phyloP scores from a whole-genome alignment of 2,329 filamentous ascomycete genomes.

The Nothopassalora personata region DNA sequence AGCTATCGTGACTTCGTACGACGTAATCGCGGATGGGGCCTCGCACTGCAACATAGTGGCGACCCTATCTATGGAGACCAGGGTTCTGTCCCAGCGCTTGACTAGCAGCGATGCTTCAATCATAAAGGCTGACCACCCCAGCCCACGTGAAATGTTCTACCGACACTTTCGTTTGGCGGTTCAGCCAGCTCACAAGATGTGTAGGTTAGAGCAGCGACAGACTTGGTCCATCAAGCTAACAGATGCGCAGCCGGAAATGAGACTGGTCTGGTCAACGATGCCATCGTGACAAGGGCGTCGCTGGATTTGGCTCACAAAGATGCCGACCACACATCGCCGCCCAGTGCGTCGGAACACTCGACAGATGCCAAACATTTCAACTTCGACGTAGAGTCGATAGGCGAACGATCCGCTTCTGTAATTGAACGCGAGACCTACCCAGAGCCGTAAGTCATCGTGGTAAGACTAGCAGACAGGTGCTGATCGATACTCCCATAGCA shows the following conservation, averaged over 20 bases:
- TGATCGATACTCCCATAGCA: constrained; percentile 19
- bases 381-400: constrained; percentile 21
- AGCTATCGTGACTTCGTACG: neutral
- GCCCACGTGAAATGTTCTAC: neutral
- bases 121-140: neutral
- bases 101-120: neutral
- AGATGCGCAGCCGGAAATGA: neutral
- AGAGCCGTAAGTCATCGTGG: constrained; percentile 24
- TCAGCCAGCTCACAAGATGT: neutral
- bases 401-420: constrained; percentile 17
- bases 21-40: neutral
- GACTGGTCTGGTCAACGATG: constrained; percentile 39
- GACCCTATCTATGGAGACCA: neutral
- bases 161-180: too few relatives aligned
- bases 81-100: neutral
- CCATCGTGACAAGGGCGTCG: constrained; percentile 31
- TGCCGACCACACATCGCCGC: constrained; percentile 14
- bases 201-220: neutral
- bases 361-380: constrained; percentile 13
- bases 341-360: constrained; percentile 12
- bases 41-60: neutral
- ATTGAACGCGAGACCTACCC: constrained; percentile 23
- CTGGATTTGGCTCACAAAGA: constrained; percentile 14
- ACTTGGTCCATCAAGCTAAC: neutral
- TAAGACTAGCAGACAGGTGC: neutral